phyloP scores from a whole-genome alignment of 805 yeast genomes.

The Ogataea nonfermentans region DNA sequence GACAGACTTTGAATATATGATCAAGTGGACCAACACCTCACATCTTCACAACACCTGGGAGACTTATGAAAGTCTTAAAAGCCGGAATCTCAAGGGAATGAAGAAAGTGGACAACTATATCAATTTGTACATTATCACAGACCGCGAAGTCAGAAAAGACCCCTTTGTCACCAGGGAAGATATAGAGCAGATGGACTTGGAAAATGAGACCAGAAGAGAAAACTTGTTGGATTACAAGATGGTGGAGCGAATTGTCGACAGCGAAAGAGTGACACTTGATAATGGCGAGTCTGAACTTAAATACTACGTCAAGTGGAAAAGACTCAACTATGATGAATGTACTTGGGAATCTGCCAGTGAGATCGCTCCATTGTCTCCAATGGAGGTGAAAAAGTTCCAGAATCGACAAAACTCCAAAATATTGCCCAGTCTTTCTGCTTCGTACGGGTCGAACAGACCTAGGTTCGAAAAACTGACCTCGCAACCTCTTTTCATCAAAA shows the following conservation, averaged over 20 bases:
- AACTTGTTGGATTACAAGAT: slow-evolving; percentile 78
- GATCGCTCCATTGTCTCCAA: slow-evolving; percentile 81
- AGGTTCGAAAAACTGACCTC: slow-evolving; percentile 78
- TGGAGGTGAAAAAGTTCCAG: slow-evolving; percentile 80
- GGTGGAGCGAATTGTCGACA: slow-evolving; percentile 87
- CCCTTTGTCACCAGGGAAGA: slow-evolving; percentile 87
- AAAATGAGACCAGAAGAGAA: slow-evolving; percentile 79
- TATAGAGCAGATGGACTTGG: slow-evolving; percentile 89
- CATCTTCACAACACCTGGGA: slow-evolving; percentile 98
- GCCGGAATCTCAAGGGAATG: slow-evolving; percentile 58
- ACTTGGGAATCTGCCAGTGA: slow-evolving; percentile 95
- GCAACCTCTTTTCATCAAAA: slow-evolving; percentile 88
- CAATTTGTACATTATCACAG: slow-evolving; percentile 69
- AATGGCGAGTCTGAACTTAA: slow-evolving; percentile 66
- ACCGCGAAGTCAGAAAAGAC: slow-evolving; percentile 74
- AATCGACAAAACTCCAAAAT: slow-evolving; percentile 79
- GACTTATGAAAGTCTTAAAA: slow-evolving; percentile 50
- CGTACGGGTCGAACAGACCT: slow-evolving; percentile 75
- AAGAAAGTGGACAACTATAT: slow-evolving; percentile 90
- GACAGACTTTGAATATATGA: slow-evolving; percentile 53
- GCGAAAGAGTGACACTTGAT: slow-evolving; percentile 65
- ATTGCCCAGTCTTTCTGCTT: slow-evolving; percentile 75
- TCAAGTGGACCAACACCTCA: slow-evolving; percentile 86
- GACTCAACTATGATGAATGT: slow-evolving; percentile 90
- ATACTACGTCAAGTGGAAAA: slow-evolving; percentile 90